These are phyloP conservation scores for Picea sitchensis DNA, from an alignment of 75 land plant genomes.

Conservation along the genomic window DNA sequence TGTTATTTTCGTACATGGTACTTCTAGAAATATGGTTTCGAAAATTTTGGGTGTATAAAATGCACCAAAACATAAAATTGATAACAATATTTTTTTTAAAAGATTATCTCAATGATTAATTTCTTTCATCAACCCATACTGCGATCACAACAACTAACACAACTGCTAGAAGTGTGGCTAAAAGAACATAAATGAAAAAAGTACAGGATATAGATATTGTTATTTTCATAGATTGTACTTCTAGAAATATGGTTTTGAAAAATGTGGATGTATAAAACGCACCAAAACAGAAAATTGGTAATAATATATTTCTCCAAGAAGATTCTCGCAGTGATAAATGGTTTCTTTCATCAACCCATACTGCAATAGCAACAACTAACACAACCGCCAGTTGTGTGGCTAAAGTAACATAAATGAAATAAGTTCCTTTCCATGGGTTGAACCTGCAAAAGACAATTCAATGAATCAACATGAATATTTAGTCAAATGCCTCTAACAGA, in stretches of 20 bases:
- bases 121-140: slow-evolving; percentile 20
- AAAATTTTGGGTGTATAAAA: background rate
- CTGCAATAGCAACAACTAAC: slow-evolving; percentile 47
- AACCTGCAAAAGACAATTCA: slow-evolving; percentile 42
- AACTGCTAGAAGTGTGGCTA: slow-evolving; percentile 49
- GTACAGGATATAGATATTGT: slow-evolving; percentile 6
- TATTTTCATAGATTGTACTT: background rate
- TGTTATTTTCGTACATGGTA: background rate
- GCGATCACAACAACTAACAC: slow-evolving; percentile 49
- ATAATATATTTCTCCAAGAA: background rate
- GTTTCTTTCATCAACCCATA: slow-evolving; percentile 18
- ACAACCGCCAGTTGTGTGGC: slow-evolving; percentile 46
- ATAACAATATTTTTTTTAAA: background rate
- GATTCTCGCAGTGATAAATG: slow-evolving; percentile 4
- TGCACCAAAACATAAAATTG: background rate
- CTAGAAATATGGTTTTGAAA: background rate
- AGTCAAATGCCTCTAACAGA: background rate
- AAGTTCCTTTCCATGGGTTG: slow-evolving; percentile 57
- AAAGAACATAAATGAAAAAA: slow-evolving; percentile 32
- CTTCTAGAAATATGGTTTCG: background rate
- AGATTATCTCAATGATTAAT: background rate
- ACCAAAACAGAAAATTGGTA: background rate
- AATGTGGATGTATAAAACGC: background rate
- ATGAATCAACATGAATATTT: background rate
- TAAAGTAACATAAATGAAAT: slow-evolving; percentile 39